phyloP scores from a whole-genome alignment of 257 asterid species.

The Plantago major region DNA sequence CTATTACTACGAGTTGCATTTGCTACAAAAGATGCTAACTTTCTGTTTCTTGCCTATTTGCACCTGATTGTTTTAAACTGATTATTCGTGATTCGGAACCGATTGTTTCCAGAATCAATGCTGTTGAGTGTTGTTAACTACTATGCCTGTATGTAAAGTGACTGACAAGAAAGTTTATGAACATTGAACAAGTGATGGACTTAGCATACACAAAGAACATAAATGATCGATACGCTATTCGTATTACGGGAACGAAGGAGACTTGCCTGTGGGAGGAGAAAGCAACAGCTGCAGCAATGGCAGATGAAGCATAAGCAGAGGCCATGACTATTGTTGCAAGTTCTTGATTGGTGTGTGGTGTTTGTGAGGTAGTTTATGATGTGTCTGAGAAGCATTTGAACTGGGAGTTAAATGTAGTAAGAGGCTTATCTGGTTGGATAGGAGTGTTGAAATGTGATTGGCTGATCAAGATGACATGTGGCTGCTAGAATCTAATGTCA shows the following conservation, averaged over 20 bases:
- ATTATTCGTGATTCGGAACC: background rate
- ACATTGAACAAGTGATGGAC: background rate
- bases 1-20: background rate
- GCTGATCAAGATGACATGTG: conserved; percentile 73
- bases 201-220: background rate
- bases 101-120: too few relatives aligned
- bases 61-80: background rate
- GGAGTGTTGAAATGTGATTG: conserved; percentile 58
- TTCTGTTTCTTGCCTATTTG: background rate
- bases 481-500: conserved; percentile 52
- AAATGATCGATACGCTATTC: background rate
- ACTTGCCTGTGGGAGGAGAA: conserved; percentile 83
- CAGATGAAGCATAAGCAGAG: conserved; percentile 81
- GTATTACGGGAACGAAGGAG: background rate
- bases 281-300: conserved; percentile 89
- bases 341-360: conserved; percentile 7
- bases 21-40: background rate
- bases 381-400: conserved; percentile 2
- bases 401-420: conserved; percentile 20
- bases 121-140: too few relatives aligned
- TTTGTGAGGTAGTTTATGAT: conserved; percentile 14
- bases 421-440: conserved; percentile 75
- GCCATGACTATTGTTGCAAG: conserved; percentile 48
- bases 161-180: too few relatives aligned
- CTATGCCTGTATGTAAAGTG: too few relatives aligned